These are phyloP conservation scores for Blastobotrys buckinghamii DNA, from an alignment of 1,139 yeast genomes.

Conservation along the genomic window DNA sequence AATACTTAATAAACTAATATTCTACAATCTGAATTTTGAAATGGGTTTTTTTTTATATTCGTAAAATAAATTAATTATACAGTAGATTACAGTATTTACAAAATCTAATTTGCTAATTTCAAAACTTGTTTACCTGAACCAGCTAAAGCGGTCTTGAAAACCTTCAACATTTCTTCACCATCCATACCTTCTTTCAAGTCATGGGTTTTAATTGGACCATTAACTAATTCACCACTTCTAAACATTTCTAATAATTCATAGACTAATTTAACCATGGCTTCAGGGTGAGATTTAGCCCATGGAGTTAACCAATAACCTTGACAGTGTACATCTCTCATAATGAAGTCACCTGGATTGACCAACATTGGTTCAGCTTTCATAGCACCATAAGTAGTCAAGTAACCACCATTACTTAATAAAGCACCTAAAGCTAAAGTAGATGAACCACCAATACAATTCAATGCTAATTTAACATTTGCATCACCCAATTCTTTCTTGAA, in stretches of 20 bases:
- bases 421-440: not conserved
- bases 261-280: not conserved
- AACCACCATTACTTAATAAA: not conserved
- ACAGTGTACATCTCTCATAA: not conserved
- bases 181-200: conserved; percentile 17
- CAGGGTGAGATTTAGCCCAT: not conserved
- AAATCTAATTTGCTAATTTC: too few species aligned
- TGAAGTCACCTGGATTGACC: not conserved
- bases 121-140: not conserved
- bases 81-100: too few species aligned
- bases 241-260: not conserved
- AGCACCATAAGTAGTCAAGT: not conserved
- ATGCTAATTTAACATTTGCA: not conserved
- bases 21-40: too few species aligned
- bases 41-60: too few species aligned
- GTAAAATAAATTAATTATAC: too few species aligned
- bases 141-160: not conserved
- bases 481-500: conserved; percentile 11
- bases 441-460: not conserved
- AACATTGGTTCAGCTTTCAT: not conserved
- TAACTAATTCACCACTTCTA: not conserved
- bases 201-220: not conserved
- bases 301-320: not conserved
- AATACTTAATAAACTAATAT: not conserved
- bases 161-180: conserved; percentile 36